Evolutionary conservation across 1,284 basidiomycete species (phyloP).

Genomic region (Termitomyces sp.): DNA sequence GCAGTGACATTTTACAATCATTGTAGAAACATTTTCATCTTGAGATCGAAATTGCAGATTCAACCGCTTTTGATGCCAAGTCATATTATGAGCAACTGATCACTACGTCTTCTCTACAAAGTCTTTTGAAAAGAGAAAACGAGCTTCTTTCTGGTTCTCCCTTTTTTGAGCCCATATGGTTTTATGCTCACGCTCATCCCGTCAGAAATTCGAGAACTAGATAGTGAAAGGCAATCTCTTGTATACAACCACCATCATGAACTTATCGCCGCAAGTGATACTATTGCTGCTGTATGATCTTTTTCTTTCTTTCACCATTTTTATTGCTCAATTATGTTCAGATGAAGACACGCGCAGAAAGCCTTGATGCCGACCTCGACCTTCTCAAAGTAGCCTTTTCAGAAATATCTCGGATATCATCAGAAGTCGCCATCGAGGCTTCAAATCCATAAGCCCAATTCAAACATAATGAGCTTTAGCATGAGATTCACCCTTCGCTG

Average conservation of each 20-base stretch:
- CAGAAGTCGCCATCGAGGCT: constrained; percentile 56
- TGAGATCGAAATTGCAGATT: constrained; percentile 43
- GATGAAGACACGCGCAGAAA: constrained; percentile 84
- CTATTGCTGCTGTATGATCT: constrained; percentile 73
- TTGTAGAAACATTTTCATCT: constrained; percentile 1
- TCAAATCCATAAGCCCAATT: constrained; percentile 4
- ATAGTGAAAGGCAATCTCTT: constrained; percentile 83
- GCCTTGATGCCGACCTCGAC: constrained; percentile 78
- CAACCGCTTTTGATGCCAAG: constrained; percentile 75
- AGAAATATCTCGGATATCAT: constrained; percentile 74
- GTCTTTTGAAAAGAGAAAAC: constrained; percentile 72
- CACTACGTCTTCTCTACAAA: constrained; percentile 68
- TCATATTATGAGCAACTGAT: constrained; percentile 82
- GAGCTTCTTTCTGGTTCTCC: constrained; percentile 62
- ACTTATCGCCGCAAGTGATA: constrained; percentile 87
- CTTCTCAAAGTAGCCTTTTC: constrained; percentile 74
- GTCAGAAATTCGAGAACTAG: constrained; percentile 79
- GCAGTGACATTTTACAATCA: background rate
- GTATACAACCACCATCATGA: constrained; percentile 96
- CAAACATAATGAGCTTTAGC: background rate
- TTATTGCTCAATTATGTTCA: constrained; percentile 25
- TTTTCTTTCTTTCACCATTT: background rate
- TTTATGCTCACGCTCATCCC: background rate
- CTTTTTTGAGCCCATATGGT: background rate
- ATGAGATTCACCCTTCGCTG: background rate